Conservation (phyloP, 2,329 filamentous ascomycete genomes). For the Aspergillus ochraceus region DNA sequence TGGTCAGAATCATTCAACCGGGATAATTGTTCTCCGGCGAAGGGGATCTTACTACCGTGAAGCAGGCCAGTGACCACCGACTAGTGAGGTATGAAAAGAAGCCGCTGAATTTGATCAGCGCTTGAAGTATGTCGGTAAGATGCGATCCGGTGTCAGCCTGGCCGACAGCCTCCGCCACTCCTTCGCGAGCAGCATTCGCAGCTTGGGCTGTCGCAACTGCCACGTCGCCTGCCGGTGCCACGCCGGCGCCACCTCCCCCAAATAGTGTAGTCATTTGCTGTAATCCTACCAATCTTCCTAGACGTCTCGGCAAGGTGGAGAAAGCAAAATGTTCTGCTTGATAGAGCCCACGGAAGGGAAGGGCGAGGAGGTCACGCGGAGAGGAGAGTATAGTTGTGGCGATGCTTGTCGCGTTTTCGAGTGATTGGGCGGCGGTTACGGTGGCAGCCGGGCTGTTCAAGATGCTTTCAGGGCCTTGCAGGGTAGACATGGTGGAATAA, state of each 20-base stretch:
- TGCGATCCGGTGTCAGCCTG: conserved; percentile 35
- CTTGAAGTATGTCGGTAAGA: conserved; percentile 49
- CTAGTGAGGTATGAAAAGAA: conserved; percentile 89
- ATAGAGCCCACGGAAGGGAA: conserved; percentile 39
- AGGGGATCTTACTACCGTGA: conserved; percentile 63
- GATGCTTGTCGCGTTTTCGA: conserved; percentile 22
- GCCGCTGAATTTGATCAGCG: conserved; percentile 71
- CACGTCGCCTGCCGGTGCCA: conserved; percentile 35
- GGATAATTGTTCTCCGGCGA: neutral
- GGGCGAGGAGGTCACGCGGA: conserved; percentile 33
- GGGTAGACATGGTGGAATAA: neutral
- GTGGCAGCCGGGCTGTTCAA: neutral
- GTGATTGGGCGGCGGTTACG: conserved; percentile 18
- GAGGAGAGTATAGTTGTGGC: conserved; percentile 26
- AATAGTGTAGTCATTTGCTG: conserved; percentile 26
- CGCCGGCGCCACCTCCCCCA: conserved; percentile 23
- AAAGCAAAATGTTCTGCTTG: conserved; percentile 38
- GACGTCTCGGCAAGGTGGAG: conserved; percentile 33
- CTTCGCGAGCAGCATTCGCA: conserved; percentile 33
- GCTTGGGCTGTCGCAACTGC: conserved; percentile 42
- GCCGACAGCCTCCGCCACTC: conserved; percentile 32
- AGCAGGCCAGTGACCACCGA: conserved; percentile 86
- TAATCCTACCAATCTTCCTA: conserved; percentile 31
- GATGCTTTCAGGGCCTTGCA: neutral
- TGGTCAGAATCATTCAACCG: conserved; percentile 11